These are phyloP conservation scores for Pichia heedii DNA, from an alignment of 805 yeast species.

Conservation along the genomic window DNA sequence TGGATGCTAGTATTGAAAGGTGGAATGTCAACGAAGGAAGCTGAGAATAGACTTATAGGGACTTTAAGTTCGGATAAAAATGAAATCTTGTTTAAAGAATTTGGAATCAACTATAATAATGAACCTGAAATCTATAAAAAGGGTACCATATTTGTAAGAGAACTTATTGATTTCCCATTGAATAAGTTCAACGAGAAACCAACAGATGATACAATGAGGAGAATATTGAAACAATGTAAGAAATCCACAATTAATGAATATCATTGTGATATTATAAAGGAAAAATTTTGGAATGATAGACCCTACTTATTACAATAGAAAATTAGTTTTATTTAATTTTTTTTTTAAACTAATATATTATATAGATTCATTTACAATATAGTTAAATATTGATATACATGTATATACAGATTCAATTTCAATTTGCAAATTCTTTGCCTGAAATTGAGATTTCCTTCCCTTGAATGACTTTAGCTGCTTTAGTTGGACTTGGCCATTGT, in stretches of 20 bases:
- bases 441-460: slow-evolving; percentile 16
- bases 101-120: slow-evolving; percentile 82
- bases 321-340: too few relatives aligned
- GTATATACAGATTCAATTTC: background rate
- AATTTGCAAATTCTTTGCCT: slow-evolving; percentile 20
- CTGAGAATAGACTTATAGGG: slow-evolving; percentile 69
- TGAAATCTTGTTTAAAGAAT: slow-evolving; percentile 69
- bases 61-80: slow-evolving; percentile 80
- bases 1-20: slow-evolving; percentile 77
- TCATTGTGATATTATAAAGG: slow-evolving; percentile 58
- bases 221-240: slow-evolving; percentile 38
- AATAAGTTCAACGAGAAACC: slow-evolving; percentile 9
- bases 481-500: slow-evolving; percentile 46
- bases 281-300: slow-evolving; percentile 50
- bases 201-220: slow-evolving; percentile 39
- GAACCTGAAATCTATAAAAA: slow-evolving; percentile 84
- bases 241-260: slow-evolving; percentile 37
- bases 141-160: slow-evolving; percentile 61
- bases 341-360: slow-evolving; percentile 8
- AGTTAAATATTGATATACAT: slow-evolving; percentile 3
- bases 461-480: slow-evolving; percentile 15
- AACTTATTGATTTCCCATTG: slow-evolving; percentile 18
- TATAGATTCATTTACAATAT: background rate
- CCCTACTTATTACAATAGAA: slow-evolving; percentile 24
- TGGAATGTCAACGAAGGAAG: slow-evolving; percentile 64